Evolutionary conservation across 179 eudicot species (phyloP), one percentile per base, ranked within the genome.

Genomic region (Kewa caespitosa): DNA sequence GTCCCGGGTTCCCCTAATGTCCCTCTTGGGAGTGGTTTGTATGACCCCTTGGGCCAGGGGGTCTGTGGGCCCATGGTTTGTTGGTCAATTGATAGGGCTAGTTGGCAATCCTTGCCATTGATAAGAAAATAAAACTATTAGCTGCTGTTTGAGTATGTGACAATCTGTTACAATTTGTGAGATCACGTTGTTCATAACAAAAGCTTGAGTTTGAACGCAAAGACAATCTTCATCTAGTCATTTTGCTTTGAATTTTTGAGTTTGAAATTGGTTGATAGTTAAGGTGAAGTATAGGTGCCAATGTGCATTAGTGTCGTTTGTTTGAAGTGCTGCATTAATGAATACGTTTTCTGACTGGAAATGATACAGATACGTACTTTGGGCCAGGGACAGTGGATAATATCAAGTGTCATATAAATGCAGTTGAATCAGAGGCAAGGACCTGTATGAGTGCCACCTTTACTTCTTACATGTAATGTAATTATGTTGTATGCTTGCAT

Each of bases 321-420:
- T n/a, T 2, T 0, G 6, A 8, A 22, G 32, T 27, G 32, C 25
- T 27, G 32, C 28, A 22, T 59, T 59, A 25, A 22, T 73, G 75
- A 31, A 55, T 5, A 20, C 62, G 8, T 72, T 54, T 42, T 20
- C 33, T 77, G 73, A 71, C 31, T 18, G 13, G 65, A 34, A 39
- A 43, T 82, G 59, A 67, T 73, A 84, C 89, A 95, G 99, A 90
- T 86, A 95, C 92, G 11, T 93, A 69, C 81, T 95, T 93, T 85
- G 98, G 99, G n/a, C 81, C 69, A 1, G 98, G 98, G 59, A 95
- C 99, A 1, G 93, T 95, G 42, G 77, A 86, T 18, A 90, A 80
- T 38, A 77, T 95, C 28, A 89, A 85, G 81, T 95, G 93, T 76
- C 92, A 95, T 79, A 66, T 93, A 74, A 88, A 86, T 83, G 85